Percentiles rank a stretch among this genome's conserved stretches.
phyloP scores from a whole-genome alignment of 225 moss, liverwort and hornwort genomes.

The Pseudisothecium myosuroides region DNA sequence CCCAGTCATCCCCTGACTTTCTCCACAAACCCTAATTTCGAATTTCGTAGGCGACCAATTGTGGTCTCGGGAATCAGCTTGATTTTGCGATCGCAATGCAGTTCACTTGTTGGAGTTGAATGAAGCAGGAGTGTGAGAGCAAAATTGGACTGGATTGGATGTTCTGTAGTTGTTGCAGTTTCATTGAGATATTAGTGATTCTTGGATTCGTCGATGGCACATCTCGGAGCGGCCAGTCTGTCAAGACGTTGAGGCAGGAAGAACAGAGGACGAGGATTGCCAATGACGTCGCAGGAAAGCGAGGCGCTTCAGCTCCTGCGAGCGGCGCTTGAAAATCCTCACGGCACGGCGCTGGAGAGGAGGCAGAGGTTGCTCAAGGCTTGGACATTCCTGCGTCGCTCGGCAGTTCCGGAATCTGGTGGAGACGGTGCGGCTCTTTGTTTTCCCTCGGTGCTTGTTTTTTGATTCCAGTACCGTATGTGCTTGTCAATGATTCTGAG shows the following conservation, averaged over 20 bases:
- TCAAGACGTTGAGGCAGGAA: neutral
- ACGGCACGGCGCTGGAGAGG: constrained; percentile 38
- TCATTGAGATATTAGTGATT: neutral
- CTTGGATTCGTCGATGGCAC: neutral
- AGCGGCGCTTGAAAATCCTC: constrained; percentile 39
- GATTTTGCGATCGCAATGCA: neutral
- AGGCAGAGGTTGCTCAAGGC: constrained; percentile 26
- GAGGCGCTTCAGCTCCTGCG: constrained; percentile 47
- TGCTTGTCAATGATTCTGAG: neutral
- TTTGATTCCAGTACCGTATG: neutral
- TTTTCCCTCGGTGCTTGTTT: neutral
- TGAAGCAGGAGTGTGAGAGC: neutral
- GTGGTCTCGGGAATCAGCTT: neutral
- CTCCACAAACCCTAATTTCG: neutral
- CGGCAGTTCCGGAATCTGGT: neutral
- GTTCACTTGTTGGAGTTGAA: neutral
- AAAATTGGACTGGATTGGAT: neutral
- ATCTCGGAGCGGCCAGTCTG: neutral
- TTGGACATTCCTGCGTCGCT: constrained; percentile 36
- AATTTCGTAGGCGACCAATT: neutral
- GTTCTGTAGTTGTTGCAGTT: neutral
- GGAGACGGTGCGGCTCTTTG: neutral
- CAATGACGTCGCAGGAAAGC: constrained; percentile 31
- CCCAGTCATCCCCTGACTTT: neutral
- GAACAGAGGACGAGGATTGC: neutral